Evolutionary conservation across 1,139 yeast genomes (phyloP).

Genomic region (Yarrowia galli): DNA sequence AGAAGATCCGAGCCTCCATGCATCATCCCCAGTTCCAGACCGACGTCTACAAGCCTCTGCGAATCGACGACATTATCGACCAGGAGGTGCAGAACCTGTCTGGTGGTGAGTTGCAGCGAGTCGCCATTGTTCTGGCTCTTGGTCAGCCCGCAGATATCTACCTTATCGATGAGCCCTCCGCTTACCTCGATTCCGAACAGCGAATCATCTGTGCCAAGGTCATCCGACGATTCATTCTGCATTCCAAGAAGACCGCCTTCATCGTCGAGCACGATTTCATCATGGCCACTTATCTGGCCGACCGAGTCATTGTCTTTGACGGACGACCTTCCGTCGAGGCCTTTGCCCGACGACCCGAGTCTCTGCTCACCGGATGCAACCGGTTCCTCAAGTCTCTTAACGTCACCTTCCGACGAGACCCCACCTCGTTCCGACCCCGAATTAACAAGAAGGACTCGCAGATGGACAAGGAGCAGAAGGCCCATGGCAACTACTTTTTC

Average conservation of each 20-base stretch:
- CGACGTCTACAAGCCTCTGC: conserved; percentile 95
- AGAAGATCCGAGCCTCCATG: conserved; percentile 93
- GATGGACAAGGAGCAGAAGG: conserved; percentile 97
- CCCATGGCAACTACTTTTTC: conserved; percentile 92
- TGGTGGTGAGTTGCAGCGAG: conserved; percentile 99
- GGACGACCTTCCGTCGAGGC: conserved; percentile 90
- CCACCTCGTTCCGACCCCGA: conserved; percentile 97
- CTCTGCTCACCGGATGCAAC: conserved; percentile 95
- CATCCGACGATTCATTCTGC: conserved; percentile 93
- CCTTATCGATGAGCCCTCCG: conserved; percentile 97
- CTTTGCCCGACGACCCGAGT: conserved; percentile 84
- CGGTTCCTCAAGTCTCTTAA: conserved; percentile 94
- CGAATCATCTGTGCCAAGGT: conserved; percentile 99
- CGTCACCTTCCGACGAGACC: conserved; percentile 99
- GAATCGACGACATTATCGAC: conserved; percentile 91
- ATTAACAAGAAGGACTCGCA: conserved; percentile 96
- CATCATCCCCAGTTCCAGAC: conserved; percentile 97
- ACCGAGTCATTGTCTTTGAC: conserved; percentile 96
- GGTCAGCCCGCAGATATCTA: conserved; percentile 97
- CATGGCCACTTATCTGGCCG: conserved; percentile 99
- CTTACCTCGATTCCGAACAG: conserved; percentile 98
- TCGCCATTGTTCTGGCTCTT: conserved; percentile 91
- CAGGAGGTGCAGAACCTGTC: conserved; percentile 97
- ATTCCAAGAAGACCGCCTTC: conserved; percentile 96
- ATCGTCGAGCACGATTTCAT: conserved; percentile 99